Evolutionary conservation across 2,329 filamentous ascomycete genomes (phyloP), one percentile per base, ranked within the genome.

Genomic region (Epichloe baconii): DNA sequence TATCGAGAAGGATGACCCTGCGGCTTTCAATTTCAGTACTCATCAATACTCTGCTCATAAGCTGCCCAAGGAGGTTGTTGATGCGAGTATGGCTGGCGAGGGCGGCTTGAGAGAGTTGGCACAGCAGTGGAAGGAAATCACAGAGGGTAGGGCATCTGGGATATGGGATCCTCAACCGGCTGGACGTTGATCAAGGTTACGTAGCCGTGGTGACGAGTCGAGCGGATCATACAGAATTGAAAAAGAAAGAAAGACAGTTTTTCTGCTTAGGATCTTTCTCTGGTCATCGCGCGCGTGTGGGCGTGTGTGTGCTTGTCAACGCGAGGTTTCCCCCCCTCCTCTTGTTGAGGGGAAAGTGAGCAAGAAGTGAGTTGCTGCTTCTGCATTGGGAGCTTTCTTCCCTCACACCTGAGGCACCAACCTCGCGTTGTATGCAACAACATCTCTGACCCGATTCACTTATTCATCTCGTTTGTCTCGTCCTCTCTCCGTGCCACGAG

Each of bases 11-110:
- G 85, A 91, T 56, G 91, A 97, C 57, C 88, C 90, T 0, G 86
- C 91, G 54, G 90, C 90, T 1, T 93, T 88, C 64, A 86, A 85
- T 58, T 94, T 96, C 64, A 82, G 79, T 57, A 85, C 86, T 4
- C 80, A 88, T 1, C 86, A 91, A 61, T 97, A 95, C 66, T 95
- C 89, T 55, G 91, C 93, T 3, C 91, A 97, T 64, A 98, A 97
- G 68, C 71, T 98, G 59, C 93, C 93, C 0, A 89, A 84, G 65
- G 93, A 98, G 59, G 88, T 97, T 2, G 90, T 96, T 3, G 80
- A 85, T 58, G 82, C 82, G 19, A 78, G 80, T 57, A 61, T 78
- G 57, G 77, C 77, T 1, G 85, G 86, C 3, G 80, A 86, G 51
- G 86, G 85, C 3, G 85, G 85, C 0, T 76, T 97, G 71, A 77